These are phyloP conservation scores for Colletotrichum lini DNA, from an alignment of 2,329 filamentous ascomycete species.

Conservation along the genomic window DNA sequence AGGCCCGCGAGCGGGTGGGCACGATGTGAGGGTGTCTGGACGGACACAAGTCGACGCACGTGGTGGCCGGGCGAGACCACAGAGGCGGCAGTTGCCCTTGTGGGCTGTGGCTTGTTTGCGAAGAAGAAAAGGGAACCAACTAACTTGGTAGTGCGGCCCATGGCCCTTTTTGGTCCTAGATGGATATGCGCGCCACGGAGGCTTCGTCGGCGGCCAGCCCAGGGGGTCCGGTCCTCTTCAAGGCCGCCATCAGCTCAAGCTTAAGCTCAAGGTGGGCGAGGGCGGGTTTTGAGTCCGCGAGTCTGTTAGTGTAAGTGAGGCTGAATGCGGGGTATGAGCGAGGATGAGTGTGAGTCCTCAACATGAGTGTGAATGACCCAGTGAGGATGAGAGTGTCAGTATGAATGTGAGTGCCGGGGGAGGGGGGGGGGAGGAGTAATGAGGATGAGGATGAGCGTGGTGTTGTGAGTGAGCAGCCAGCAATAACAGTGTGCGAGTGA, in stretches of 20 bases:
- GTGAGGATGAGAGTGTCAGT: too few relatives aligned
- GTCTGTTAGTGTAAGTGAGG: background rate
- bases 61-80: background rate
- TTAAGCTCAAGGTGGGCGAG: too few relatives aligned
- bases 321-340: background rate
- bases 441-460: too few relatives aligned
- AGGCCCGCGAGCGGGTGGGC: background rate
- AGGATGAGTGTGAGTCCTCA: too few relatives aligned
- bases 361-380: too few relatives aligned
- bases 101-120: background rate
- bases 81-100: background rate
- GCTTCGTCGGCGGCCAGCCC: constrained; percentile 22
- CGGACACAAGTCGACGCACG: background rate
- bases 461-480: too few relatives aligned
- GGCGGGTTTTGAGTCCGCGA: too few relatives aligned
- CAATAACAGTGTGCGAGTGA: too few relatives aligned
- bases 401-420: too few relatives aligned
- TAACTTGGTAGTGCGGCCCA: background rate
- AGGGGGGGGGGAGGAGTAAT: too few relatives aligned
- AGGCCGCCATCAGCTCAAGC: too few relatives aligned
- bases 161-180: background rate
- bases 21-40: background rate
- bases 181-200: constrained; percentile 19
- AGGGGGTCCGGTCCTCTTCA: background rate
- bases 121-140: background rate